phyloP scores from a whole-genome alignment of 192 early-diverging fungal genomes.

The Coemansia erecta region DNA sequence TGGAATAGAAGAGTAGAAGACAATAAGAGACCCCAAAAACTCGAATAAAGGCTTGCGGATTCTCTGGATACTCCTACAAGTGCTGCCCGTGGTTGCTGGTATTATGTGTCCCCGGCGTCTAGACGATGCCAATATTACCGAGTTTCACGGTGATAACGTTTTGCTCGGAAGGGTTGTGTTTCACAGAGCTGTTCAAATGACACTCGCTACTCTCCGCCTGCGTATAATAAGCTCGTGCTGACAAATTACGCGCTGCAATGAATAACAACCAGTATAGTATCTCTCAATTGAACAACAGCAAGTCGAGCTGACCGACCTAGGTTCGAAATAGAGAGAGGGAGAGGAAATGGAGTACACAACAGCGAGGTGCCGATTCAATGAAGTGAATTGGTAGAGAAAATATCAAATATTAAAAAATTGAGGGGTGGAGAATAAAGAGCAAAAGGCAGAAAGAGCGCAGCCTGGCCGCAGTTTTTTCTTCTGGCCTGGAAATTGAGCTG shows the following conservation, averaged over 20 bases:
- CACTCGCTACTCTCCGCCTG: no score
- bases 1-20: slow-evolving; percentile 7
- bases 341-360: not conserved
- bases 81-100: no score
- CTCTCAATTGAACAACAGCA: no score
- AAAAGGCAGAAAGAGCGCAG: not conserved
- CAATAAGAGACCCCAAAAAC: not conserved
- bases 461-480: not conserved
- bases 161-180: not conserved
- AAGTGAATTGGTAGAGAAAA: not conserved
- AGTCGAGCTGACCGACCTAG: no score
- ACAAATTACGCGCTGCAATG: no score
- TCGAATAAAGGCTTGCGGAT: not conserved
- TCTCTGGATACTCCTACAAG: no score
- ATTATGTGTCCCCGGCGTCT: no score
- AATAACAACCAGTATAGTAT: no score
- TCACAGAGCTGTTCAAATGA: no score
- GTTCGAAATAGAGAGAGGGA: no score
- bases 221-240: no score
- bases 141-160: not conserved
- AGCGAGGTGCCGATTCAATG: not conserved
- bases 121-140: not conserved
- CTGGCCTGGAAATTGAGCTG: no score
- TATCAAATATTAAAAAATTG: not conserved
- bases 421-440: not conserved